These are phyloP conservation scores for Phytophthora podocarpi DNA, from an alignment of 352 stramenopile species.

Conservation along the genomic window DNA sequence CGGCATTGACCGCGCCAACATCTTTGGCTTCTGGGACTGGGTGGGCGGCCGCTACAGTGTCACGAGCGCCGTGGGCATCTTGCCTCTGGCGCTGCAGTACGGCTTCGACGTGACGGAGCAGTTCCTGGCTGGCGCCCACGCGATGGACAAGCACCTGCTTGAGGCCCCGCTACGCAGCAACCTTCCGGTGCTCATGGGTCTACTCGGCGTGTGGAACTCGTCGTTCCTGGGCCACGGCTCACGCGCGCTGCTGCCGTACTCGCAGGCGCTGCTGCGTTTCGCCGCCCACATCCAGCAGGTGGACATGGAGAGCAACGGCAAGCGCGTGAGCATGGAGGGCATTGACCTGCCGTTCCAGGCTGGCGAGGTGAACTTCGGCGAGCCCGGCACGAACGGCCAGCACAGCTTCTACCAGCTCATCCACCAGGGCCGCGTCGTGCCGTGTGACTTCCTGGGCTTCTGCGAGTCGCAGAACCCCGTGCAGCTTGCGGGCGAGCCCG, in stretches of 20 bases:
- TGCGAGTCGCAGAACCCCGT: slow-evolving; percentile 94
- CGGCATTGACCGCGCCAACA: slow-evolving; percentile 94
- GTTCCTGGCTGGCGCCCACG: slow-evolving; percentile 96
- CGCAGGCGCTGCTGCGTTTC: slow-evolving; percentile 95
- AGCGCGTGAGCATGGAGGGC: slow-evolving; percentile 96
- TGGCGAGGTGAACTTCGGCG: slow-evolving; percentile 98
- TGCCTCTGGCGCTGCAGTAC: slow-evolving; percentile 97
- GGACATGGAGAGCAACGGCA: slow-evolving; percentile 99
- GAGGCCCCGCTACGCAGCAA: slow-evolving; percentile 93
- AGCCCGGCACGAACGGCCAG: slow-evolving; percentile 98
- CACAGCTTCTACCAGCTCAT: slow-evolving; percentile 99
- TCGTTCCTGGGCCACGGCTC: slow-evolving; percentile 96
- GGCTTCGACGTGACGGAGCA: slow-evolving; percentile 91
- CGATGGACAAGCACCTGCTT: slow-evolving; percentile 98
- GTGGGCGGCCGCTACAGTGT: slow-evolving; percentile 98
- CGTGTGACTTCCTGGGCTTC: slow-evolving; percentile 99
- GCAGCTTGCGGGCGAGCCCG: slow-evolving; percentile 70
- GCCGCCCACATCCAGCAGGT: slow-evolving; percentile 98
- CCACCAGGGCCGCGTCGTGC: slow-evolving; percentile 97
- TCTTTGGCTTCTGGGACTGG: slow-evolving; percentile 99
- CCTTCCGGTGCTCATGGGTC: slow-evolving; percentile 96
- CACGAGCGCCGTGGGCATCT: slow-evolving; percentile 96
- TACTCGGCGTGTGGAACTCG: slow-evolving; percentile 98
- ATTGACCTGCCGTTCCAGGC: slow-evolving; percentile 92
- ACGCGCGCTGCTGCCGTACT: slow-evolving; percentile 92